Base-by-base conservation (phyloP, 1,284 basidiomycete genomes). In the Tilletia setariae region DNA sequence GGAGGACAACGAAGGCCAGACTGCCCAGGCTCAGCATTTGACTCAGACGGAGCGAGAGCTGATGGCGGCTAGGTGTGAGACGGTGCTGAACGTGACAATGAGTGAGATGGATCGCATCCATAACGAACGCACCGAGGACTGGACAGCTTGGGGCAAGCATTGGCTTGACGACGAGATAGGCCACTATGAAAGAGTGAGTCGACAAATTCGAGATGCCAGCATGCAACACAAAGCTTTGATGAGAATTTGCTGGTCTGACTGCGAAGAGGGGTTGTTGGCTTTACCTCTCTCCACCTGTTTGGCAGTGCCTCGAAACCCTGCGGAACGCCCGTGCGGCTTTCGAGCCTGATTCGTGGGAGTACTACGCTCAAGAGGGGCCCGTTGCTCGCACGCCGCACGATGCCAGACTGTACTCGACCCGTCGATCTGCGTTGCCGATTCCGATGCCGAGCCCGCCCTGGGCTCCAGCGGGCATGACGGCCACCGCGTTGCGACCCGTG, bases 21-120 rank as follows among this genome's bases (percentile, higher is more conserved):
- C 6, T 7, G 44, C 21, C 15, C 2, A 32, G 2, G 9, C 40
- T 1, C 4, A 56, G 2, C 16, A 53, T 56, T 28, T 66, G 13
- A 44, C 51, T 32, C 40, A 32, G 6, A 64, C 69, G 42, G 68
- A 71, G 46, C 68, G 70, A 1, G 74, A 76, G 11, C 88, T 89
- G 19, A 83, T 90, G 70, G 87, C 88, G 1, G 85, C 88, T 2
- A 87, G 91, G 21, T 93, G 90, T 80, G 92, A 94, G 83, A 93
- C 92, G 0, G 90, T 93, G 7, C 83, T 94, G 28, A 93, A 93
- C 80, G 89, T 89, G 2, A 92, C 92, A 0, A 89, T 92, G 87
- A 90, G 91, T 2, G 92, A 93, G 84, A 89, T 93, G 86, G 90
- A 91, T 68, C 88, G 74, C 0, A 40, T 76, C 2, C 76, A 79